Percentiles rank a stretch among this genome's conserved stretches.
Conservation (phyloP, 257 asterid species). For the Dorcoceras hygrometricum region DNA sequence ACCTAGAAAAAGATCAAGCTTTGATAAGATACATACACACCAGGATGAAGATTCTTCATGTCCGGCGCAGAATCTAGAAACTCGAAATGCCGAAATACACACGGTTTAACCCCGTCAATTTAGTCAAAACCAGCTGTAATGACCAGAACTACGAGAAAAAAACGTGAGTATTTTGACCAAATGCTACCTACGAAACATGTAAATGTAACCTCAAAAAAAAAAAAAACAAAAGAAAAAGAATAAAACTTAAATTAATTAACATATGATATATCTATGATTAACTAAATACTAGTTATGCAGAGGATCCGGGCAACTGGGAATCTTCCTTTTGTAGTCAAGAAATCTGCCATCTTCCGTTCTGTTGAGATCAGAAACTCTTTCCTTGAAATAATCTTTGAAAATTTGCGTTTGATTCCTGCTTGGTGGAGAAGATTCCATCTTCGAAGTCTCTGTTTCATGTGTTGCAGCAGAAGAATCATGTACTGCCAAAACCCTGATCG, state of each 20-base stretch:
- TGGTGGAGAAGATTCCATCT: constrained; percentile 12
- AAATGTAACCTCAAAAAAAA: neutral
- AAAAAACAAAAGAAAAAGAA: too few species aligned
- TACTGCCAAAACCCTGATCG: constrained; percentile 47
- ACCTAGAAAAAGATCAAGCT: constrained; percentile 13
- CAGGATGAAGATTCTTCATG: constrained; percentile 28
- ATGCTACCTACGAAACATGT: constrained; percentile 20
- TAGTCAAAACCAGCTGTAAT: neutral
- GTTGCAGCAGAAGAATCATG: constrained; percentile 3
- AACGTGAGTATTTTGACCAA: constrained; percentile 75
- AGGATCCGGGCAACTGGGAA: constrained; percentile 96
- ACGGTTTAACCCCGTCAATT: constrained; percentile 50
- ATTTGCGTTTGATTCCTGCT: constrained; percentile 38
- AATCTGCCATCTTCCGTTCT: constrained; percentile 32
- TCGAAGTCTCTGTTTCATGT: neutral
- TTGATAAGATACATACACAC: constrained; percentile 24
- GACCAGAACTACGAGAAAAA: constrained; percentile 33
- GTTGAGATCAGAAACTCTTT: constrained; percentile 30
- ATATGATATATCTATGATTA: neutral
- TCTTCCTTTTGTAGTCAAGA: constrained; percentile 52
- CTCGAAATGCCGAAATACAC: constrained; percentile 70
- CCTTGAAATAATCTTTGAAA: constrained; percentile 40
- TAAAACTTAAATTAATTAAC: neutral
- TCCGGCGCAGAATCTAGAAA: constrained; percentile 20
- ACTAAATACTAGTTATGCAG: constrained; percentile 77